Evolutionary conservation across 495 filamentous ascomycete species (phyloP), one percentile per base, ranked within the genome.

Genomic region (Lepidopterella palustris): DNA sequence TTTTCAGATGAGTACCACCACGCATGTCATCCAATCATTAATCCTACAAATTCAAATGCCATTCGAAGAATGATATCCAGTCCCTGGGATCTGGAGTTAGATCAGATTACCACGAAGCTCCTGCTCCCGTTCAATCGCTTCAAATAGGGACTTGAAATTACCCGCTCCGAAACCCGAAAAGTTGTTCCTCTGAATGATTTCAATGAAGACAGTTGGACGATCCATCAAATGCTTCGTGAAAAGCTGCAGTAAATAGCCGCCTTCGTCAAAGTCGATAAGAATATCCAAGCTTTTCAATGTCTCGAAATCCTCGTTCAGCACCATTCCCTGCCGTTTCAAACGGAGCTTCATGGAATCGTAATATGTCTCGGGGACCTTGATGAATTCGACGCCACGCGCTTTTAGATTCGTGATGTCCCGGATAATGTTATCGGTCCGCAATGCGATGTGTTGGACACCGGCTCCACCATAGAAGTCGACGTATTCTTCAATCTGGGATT

Each of bases 131-230:
- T 96, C 91, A 72, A 96, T 89, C 3, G 92, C 91, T 75, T 96
- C 90, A 67, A 96, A 96, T 62, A 96, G 64, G 53, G 84, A 89
- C 80, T 89, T 95, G 76, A 96, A 95, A 68, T 96, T 96, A n/a
- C 91, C 91, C 2, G 90, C 92, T 3, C 91, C 90, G 64, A 96
- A 96, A 0, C 92, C 92, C 9, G 83, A 79, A 72, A 96, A 96
- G 60, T 90, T 84, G 61, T 90, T 82, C 32, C 90, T 76, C 72
- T 96, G 88, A 66, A 96, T 96, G 60, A 96, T 91, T 80, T 96
- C 92, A 56, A 96, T 81, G 70, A 96, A 96, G 0, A 96, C 90
- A 0, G 91, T 96, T 3, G 92, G 92, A 0, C 92, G 82, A 71
- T 96, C 91, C 84, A 96, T 87, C 51, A 97, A 61, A 57, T 89